Conservation (phyloP, 106 monocot genomes). For the Ottelia alismoides region DNA sequence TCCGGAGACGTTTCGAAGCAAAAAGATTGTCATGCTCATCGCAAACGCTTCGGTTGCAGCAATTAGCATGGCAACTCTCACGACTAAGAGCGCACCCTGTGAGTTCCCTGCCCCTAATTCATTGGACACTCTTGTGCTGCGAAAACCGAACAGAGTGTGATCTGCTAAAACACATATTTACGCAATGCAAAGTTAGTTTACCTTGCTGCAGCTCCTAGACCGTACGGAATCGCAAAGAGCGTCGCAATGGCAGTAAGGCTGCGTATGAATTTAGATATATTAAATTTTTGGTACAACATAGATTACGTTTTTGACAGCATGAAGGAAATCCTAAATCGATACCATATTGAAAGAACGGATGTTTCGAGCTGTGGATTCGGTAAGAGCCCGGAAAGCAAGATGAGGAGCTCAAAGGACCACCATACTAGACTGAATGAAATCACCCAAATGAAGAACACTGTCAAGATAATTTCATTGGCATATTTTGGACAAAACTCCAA, state of each 20-base stretch:
- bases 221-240: conserved; percentile 42
- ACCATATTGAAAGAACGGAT: conserved; percentile 78
- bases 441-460: too few relatives aligned
- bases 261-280: conserved; percentile 3
- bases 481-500: too few relatives aligned
- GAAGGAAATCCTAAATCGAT: too few relatives aligned
- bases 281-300: neutral
- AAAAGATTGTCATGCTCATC: conserved; percentile 29
- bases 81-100: conserved; percentile 29
- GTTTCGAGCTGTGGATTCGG: too few relatives aligned
- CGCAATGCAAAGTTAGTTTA: too few relatives aligned
- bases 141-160: neutral
- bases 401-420: conserved; percentile 79
- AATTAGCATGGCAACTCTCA: conserved; percentile 26
- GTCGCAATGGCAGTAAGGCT: conserved; percentile 46
- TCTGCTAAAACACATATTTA: too few relatives aligned
- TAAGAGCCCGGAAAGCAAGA: too few relatives aligned
- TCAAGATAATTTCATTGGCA: conserved; percentile 8
- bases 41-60: conserved; percentile 21
- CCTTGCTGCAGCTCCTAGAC: conserved; percentile 44
- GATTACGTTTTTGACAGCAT: too few relatives aligned
- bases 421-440: too few relatives aligned
- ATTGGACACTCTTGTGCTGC: conserved; percentile 56
- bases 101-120: conserved; percentile 71
- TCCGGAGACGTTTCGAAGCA: conserved; percentile 16